Percentiles rank a stretch among this genome's conserved stretches.
These are phyloP conservation scores for Tulasnella calospora DNA, from an alignment of 768 basidiomycete species.

Conservation along the genomic window DNA sequence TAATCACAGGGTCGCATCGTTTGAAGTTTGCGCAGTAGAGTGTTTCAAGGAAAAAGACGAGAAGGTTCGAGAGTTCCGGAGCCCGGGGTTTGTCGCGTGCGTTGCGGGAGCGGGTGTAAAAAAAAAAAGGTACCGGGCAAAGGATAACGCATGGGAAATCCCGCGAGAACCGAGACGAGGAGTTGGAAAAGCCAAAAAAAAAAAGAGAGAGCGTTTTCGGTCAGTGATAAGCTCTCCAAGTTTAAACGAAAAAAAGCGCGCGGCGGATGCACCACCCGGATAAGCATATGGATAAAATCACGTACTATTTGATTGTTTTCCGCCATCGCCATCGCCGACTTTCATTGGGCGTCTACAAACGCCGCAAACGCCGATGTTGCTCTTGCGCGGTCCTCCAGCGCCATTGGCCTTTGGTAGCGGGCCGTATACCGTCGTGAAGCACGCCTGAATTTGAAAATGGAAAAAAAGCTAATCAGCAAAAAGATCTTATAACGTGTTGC, in stretches of 20 bases:
- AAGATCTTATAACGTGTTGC: background rate
- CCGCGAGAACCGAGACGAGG: conserved; percentile 25
- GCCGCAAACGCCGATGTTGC: conserved; percentile 90
- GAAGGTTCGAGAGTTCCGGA: background rate
- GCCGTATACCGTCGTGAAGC: conserved; percentile 95
- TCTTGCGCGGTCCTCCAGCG: conserved; percentile 51
- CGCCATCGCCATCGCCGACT: conserved; percentile 78
- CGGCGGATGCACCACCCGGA: no score
- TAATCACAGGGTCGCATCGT: conserved; percentile 35
- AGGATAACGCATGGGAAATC: background rate
- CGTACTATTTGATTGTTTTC: conserved; percentile 86
- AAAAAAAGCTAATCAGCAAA: background rate
- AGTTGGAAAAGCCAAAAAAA: background rate
- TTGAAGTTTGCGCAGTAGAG: background rate
- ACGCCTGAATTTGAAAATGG: conserved; percentile 54
- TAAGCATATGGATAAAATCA: no score
- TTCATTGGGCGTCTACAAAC: conserved; percentile 97
- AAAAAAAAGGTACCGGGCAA: background rate
- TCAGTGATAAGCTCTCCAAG: background rate
- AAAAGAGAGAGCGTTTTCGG: background rate
- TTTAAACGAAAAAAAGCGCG: background rate
- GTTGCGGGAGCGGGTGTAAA: background rate
- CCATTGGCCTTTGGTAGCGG: conserved; percentile 61
- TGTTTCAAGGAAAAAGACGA: background rate
- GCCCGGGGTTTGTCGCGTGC: background rate